These are phyloP conservation scores for Zygosaccharomyces pseudobailii DNA, from an alignment of 1,139 yeast genomes.

Conservation along the genomic window DNA sequence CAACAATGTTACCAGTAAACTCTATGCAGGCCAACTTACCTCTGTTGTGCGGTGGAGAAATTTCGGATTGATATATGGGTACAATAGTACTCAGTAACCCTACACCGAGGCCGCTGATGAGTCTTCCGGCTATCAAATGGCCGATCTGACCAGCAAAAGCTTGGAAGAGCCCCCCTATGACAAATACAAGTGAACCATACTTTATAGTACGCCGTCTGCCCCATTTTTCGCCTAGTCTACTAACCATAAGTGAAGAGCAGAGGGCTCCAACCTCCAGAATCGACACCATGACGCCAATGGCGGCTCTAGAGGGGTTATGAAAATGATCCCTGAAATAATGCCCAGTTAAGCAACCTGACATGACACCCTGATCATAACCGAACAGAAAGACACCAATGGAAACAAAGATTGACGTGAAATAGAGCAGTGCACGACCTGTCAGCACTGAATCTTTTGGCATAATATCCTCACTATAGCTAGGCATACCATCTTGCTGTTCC, in stretches of 20 bases:
- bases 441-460: constrained; percentile 16
- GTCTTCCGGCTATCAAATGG: constrained; percentile 64
- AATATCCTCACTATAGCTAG: constrained; percentile 14
- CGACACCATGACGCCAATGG: constrained; percentile 79
- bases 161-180: constrained; percentile 76
- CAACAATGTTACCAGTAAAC: constrained; percentile 85
- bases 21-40: constrained; percentile 89
- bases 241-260: constrained; percentile 69
- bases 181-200: constrained; percentile 75
- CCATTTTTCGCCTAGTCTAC: constrained; percentile 69
- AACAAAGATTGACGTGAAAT: constrained; percentile 78
- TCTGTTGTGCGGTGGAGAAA: constrained; percentile 82
- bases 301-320: constrained; percentile 61
- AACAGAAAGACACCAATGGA: constrained; percentile 79
- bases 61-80: constrained; percentile 92
- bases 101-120: constrained; percentile 81
- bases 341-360: constrained; percentile 77
- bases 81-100: constrained; percentile 89
- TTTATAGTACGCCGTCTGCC: constrained; percentile 81
- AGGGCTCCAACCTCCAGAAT: constrained; percentile 81
- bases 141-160: constrained; percentile 48
- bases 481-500: constrained; percentile 7
- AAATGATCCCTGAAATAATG: constrained; percentile 69
- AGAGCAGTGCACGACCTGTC: constrained; percentile 41
- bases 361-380: constrained; percentile 91